Evolutionary conservation across 2,329 filamentous ascomycete species (phyloP).

Genomic region (Polytolypa hystricis): DNA sequence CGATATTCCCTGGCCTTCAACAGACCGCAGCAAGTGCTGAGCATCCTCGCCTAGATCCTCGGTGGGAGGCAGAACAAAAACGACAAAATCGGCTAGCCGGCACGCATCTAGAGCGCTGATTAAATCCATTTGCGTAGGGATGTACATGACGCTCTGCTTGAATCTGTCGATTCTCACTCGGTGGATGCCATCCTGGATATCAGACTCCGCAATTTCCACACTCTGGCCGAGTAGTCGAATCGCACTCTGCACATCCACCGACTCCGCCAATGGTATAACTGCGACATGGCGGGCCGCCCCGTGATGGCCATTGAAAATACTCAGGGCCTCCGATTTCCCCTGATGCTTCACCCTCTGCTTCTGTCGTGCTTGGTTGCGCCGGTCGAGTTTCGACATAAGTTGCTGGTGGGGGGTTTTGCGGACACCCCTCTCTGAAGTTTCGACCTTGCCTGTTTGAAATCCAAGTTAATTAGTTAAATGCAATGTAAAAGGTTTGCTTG

Average conservation of each 20-base stretch:
- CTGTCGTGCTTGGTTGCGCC: constrained; percentile 90
- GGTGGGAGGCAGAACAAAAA: constrained; percentile 71
- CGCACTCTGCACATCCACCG: constrained; percentile 56
- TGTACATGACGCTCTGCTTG: constrained; percentile 85
- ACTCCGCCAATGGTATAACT: constrained; percentile 69
- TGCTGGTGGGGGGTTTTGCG: constrained; percentile 90
- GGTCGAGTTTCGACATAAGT: constrained; percentile 93
- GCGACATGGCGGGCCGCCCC: constrained; percentile 82
- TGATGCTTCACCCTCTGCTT: constrained; percentile 71
- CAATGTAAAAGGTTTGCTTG: background rate
- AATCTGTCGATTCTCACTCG: constrained; percentile 74
- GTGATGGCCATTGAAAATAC: constrained; percentile 75
- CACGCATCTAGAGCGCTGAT: constrained; percentile 73
- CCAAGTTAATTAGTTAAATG: constrained; percentile 6
- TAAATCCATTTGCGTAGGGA: constrained; percentile 63
- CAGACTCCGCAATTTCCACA: constrained; percentile 62
- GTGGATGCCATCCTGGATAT: constrained; percentile 46
- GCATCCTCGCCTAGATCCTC: constrained; percentile 76
- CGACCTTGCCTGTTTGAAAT: constrained; percentile 57
- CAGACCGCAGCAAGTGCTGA: constrained; percentile 71
- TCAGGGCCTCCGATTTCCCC: constrained; percentile 67
- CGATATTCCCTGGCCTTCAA: constrained; percentile 90
- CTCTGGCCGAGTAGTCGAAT: constrained; percentile 64
- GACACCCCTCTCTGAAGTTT: constrained; percentile 55
- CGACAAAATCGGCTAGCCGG: constrained; percentile 78